phyloP scores from a whole-genome alignment of 345 rosid genomes.

The Citrus hindsii region DNA sequence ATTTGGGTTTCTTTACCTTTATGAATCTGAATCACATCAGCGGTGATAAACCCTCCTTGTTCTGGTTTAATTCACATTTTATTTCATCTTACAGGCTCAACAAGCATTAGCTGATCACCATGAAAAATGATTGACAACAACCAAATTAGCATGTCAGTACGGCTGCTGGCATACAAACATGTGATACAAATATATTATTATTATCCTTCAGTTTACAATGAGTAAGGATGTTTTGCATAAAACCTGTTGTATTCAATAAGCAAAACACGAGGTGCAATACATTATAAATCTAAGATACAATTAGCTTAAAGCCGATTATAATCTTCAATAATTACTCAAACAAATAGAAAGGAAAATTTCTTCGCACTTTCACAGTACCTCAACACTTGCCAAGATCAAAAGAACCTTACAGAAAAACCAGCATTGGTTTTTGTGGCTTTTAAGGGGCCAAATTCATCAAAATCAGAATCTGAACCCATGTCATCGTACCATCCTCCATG shows the following conservation, averaged over 20 bases:
- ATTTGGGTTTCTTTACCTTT: neutral
- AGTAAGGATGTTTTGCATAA: neutral
- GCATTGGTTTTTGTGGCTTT: constrained; percentile 43
- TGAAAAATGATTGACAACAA: neutral
- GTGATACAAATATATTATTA: neutral
- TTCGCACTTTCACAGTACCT: constrained; percentile 3
- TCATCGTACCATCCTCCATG: constrained; percentile 41
- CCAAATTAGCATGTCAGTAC: neutral
- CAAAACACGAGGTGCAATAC: neutral
- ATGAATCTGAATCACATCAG: neutral
- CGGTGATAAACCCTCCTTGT: neutral
- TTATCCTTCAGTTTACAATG: neutral
- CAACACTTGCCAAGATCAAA: constrained; percentile 19
- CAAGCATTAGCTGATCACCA: neutral
- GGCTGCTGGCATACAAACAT: neutral
- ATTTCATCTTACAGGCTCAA: neutral
- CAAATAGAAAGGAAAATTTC: neutral
- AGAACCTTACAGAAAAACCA: constrained; percentile 67
- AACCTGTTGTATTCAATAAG: neutral
- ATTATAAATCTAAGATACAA: neutral
- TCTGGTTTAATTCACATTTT: too few species aligned
- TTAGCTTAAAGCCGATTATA: neutral
- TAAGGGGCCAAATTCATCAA: constrained; percentile 51
- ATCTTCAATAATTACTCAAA: neutral
- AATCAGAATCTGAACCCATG: constrained; percentile 63